Conservation (phyloP, 805 yeast species). For the Candida tammaniensis region DNA sequence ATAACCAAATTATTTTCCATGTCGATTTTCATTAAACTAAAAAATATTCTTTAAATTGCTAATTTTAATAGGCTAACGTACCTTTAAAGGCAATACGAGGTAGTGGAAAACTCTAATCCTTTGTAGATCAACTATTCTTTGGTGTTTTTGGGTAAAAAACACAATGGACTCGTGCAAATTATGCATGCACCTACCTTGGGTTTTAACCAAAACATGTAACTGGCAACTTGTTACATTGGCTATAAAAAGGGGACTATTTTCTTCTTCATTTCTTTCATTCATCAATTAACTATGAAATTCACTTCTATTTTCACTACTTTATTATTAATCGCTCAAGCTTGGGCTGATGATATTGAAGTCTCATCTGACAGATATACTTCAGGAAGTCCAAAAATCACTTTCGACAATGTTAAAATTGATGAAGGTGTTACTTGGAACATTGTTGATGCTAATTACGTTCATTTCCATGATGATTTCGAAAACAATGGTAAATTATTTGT, state of each 20-base stretch:
- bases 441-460: conserved; percentile 17
- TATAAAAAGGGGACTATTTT: neutral
- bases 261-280: neutral
- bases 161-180: no score
- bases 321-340: conserved; percentile 10
- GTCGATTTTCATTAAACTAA: no score
- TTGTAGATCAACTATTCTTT: no score
- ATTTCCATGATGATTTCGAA: conserved; percentile 19
- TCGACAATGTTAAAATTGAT: conserved; percentile 13
- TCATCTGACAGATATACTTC: conserved; percentile 3
- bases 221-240: no score
- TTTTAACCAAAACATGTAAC: no score
- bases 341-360: conserved; percentile 7
- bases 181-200: no score
- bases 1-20: no score
- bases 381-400: conserved; percentile 6
- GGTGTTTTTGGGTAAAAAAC: no score
- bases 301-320: conserved; percentile 11
- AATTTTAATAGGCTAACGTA: no score
- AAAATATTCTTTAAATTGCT: no score
- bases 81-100: no score
- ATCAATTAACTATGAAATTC: conserved; percentile 7
- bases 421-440: conserved; percentile 23
- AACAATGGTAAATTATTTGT: conserved; percentile 21
- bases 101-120: no score